Percentiles rank a stretch among this genome's conserved stretches.
These are phyloP conservation scores for Rugosomyces carneus DNA, from an alignment of 1,284 basidiomycete species.

Conservation along the genomic window DNA sequence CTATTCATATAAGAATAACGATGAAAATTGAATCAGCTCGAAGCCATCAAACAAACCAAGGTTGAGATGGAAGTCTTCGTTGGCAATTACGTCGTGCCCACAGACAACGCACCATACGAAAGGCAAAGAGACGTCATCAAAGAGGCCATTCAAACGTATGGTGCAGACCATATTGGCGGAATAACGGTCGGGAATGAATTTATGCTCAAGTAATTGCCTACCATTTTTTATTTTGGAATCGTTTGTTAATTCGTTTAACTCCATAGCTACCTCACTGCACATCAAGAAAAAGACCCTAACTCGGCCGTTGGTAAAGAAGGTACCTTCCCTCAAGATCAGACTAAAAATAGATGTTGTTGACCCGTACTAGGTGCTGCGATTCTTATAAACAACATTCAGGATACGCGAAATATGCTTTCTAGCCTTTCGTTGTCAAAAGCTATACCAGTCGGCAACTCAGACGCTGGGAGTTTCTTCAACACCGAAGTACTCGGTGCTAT, in stretches of 20 bases:
- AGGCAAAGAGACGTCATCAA: slow-evolving; percentile 45
- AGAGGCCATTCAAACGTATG: slow-evolving; percentile 53
- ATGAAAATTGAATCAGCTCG: slow-evolving; percentile 26
- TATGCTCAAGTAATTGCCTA: slow-evolving; percentile 61
- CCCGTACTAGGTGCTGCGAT: slow-evolving; percentile 35
- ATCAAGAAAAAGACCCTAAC: slow-evolving; percentile 42
- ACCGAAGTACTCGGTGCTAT: slow-evolving; percentile 57
- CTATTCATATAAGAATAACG: background rate
- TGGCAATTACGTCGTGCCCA: slow-evolving; percentile 68
- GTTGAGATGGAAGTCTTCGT: slow-evolving; percentile 82
- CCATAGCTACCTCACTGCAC: slow-evolving; percentile 42
- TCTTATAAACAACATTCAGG: slow-evolving; percentile 63
- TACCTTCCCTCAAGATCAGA: background rate
- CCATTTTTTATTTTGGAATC: background rate
- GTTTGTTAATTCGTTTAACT: background rate
- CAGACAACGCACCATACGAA: slow-evolving; percentile 59
- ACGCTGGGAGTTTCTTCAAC: slow-evolving; percentile 87
- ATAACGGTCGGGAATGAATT: slow-evolving; percentile 82
- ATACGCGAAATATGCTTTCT: slow-evolving; percentile 52
- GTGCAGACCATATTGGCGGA: slow-evolving; percentile 72
- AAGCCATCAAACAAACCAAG: slow-evolving; percentile 75
- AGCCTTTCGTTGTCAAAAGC: slow-evolving; percentile 46
- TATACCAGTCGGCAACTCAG: slow-evolving; percentile 81
- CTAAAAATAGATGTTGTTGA: background rate
- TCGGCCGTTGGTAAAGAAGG: slow-evolving; percentile 38